Conservation (phyloP, 106 monocot species). For the Apostasia shenzhenica region DNA sequence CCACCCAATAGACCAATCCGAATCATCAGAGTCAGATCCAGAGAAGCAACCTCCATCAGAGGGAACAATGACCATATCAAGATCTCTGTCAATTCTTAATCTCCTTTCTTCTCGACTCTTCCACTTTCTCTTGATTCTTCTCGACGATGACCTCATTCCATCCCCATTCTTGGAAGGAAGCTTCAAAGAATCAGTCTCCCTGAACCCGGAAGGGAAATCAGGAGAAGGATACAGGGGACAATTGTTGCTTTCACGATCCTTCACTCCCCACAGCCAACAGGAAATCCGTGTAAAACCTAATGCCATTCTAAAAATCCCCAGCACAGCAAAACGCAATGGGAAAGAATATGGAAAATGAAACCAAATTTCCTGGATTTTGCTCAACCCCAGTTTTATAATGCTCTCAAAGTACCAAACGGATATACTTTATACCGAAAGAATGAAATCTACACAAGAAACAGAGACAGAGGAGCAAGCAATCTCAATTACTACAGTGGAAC, state of each 20-base stretch:
- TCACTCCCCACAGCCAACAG: conserved; percentile 37
- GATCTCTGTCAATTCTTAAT: conserved; percentile 49
- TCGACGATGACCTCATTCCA: conserved; percentile 17
- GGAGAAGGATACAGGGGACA: conserved; percentile 19
- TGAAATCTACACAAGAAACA: neutral
- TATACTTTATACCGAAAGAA: neutral
- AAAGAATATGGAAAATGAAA: no score
- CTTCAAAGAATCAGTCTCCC: conserved; percentile 32
- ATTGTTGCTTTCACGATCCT: conserved; percentile 22
- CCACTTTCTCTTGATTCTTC: conserved; percentile 22
- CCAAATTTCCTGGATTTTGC: no score
- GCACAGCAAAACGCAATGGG: neutral
- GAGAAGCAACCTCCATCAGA: conserved; percentile 66
- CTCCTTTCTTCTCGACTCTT: conserved; percentile 36
- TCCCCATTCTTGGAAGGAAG: conserved; percentile 14
- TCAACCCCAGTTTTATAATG: no score
- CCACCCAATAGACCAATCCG: conserved; percentile 94
- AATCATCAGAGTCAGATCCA: conserved; percentile 74
- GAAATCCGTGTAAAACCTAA: conserved; percentile 38
- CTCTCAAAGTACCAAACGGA: neutral
- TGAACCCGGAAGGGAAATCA: conserved; percentile 43
- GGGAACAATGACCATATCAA: conserved; percentile 64
- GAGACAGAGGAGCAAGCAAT: conserved; percentile 5
- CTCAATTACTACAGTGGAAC: neutral
- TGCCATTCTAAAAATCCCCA: conserved; percentile 15